Base-by-base conservation (phyloP, 2,329 filamentous ascomycete species). In the Fusarium nanum region DNA sequence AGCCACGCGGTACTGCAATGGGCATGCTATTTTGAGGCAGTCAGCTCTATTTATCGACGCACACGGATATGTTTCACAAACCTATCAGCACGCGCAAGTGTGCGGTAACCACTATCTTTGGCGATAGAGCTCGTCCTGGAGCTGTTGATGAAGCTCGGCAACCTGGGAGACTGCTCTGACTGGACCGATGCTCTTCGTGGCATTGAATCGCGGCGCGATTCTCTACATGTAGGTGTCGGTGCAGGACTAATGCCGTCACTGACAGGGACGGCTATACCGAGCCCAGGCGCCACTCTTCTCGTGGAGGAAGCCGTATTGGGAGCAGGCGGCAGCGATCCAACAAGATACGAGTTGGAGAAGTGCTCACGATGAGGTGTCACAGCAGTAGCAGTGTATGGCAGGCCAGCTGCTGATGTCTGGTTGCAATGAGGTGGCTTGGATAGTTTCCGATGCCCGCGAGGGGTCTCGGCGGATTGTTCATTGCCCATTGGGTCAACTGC, bases 341-440 rank as follows among this genome's bases (percentile, higher is more conserved):
- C 74, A 44, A 78, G 74, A 66, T 79, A 78, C 40, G 74, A 76
- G 52, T 75, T 77, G 59, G 77, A 78, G 55, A 75, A 79, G 27
- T 73, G 76, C 42, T 74, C 64, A 69, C 73, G 62, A 59, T 70
- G 61, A 50, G 68, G 64, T 41, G 62, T 67, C 40, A 70, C 78
- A 70, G 74, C 73, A 64, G 74, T 76, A 70, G 75, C 77, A 56
- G 79, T 68, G 75, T 75, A 81, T 72, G 82, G 78, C 76, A 83
- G 79, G 68, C 80, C 79, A 78, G 81, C 77, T 78, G 81, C 78
- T 56, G 75, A 72, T 56, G 78, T 77, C 77, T 78, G 79, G 68
- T 78, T 82, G 57, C 78, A 79, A 37, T 80, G 81, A 64, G 80
- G 83, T 63, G 84, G 82, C 75, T 88, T 88, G 53, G 83, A 85